A percentile compares a stretch with the other conserved stretches of the same genome.
Evolutionary conservation across 225 moss, liverwort and hornwort genomes (phyloP).

Genomic region (Thuidium tamariscinum): DNA sequence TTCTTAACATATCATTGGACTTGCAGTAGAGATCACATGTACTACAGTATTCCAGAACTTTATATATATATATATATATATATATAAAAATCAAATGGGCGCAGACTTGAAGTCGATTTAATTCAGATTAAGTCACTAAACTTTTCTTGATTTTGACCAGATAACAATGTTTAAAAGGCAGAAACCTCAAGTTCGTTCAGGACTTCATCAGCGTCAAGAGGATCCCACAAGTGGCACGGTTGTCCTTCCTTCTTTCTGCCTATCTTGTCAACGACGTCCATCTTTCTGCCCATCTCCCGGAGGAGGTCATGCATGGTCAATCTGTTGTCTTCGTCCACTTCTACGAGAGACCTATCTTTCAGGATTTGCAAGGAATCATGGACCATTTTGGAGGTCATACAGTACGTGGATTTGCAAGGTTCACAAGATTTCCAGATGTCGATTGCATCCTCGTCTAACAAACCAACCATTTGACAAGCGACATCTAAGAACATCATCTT

Average conservation of each 20-base stretch:
- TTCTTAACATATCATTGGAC: neutral
- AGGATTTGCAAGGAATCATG: neutral
- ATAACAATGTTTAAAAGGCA: neutral
- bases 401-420: neutral
- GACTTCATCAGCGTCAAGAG: neutral
- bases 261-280: neutral
- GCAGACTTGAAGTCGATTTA: neutral
- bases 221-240: neutral
- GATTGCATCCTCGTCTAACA: neutral
- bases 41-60: neutral
- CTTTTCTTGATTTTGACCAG: neutral
- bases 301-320: slow-evolving; percentile 17
- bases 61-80: no score
- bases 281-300: slow-evolving; percentile 12
- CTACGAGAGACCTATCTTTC: neutral
- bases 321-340: neutral
- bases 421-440: slow-evolving; percentile 20
- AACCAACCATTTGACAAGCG: slow-evolving; percentile 9
- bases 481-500: slow-evolving; percentile 32
- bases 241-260: neutral
- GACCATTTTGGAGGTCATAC: neutral
- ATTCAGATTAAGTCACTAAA: neutral
- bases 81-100: no score
- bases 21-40: neutral
- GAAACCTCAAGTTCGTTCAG: neutral